Conservation (phyloP, 805 yeast genomes). For the Lipomyces japonicus region DNA sequence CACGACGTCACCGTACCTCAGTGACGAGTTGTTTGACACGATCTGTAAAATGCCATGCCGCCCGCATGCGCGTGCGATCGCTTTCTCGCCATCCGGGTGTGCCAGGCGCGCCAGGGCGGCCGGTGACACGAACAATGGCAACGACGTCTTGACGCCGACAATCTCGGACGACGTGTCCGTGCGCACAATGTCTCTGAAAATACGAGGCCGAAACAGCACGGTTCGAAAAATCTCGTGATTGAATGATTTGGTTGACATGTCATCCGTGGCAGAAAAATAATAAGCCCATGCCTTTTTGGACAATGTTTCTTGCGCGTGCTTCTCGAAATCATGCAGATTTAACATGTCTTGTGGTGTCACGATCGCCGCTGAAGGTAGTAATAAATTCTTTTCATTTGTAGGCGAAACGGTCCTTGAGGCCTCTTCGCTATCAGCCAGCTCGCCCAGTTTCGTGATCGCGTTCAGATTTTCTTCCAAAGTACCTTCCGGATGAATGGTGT, state of each 20-base stretch:
- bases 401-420: background rate
- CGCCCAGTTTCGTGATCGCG: slow-evolving; percentile 21
- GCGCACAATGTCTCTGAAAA: slow-evolving; percentile 40
- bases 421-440: background rate
- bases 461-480: slow-evolving; percentile 31
- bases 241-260: slow-evolving; percentile 46
- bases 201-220: slow-evolving; percentile 48
- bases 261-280: slow-evolving; percentile 51
- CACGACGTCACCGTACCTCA: slow-evolving; percentile 43
- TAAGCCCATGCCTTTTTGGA: slow-evolving; percentile 82
- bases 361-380: background rate
- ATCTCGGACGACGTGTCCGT: slow-evolving; percentile 47
- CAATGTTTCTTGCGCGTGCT: slow-evolving; percentile 73
- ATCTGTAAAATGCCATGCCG: slow-evolving; percentile 46
- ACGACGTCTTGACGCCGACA: slow-evolving; percentile 44
- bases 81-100: slow-evolving; percentile 45
- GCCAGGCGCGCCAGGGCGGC: slow-evolving; percentile 47
- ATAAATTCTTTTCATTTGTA: slow-evolving; percentile 7
- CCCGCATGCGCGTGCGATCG: slow-evolving; percentile 44
- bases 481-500: slow-evolving; percentile 33
- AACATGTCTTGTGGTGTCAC: slow-evolving; percentile 31
- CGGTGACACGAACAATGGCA: slow-evolving; percentile 50
- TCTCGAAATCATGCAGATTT: slow-evolving; percentile 82
- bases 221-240: slow-evolving; percentile 44
- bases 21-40: slow-evolving; percentile 46